These are phyloP conservation scores for Pelargonium citronellum DNA, from an alignment of 441 rosid genomes.

Conservation along the genomic window DNA sequence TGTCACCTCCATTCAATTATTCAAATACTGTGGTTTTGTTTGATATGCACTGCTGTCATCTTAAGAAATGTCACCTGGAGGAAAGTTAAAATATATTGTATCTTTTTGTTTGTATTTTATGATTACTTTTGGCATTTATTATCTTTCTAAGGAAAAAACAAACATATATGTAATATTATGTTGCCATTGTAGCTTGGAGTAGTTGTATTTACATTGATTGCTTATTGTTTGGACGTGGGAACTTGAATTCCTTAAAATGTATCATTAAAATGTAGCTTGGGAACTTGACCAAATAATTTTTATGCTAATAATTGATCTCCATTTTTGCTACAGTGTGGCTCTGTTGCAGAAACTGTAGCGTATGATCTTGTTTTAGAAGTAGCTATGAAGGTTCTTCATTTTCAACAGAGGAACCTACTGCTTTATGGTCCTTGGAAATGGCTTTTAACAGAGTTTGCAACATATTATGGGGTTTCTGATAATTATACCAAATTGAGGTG, in stretches of 20 bases:
- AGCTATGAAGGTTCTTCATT: constrained; percentile 80
- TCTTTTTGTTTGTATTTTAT: neutral
- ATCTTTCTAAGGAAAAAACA: neutral
- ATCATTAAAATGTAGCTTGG: neutral
- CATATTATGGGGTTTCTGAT: constrained; percentile 91
- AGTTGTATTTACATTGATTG: neutral
- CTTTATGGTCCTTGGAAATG: constrained; percentile 93
- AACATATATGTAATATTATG: neutral
- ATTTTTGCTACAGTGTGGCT: constrained; percentile 60
- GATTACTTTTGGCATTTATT: neutral
- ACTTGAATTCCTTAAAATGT: neutral
- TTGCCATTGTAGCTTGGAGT: neutral
- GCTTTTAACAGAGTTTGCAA: constrained; percentile 86
- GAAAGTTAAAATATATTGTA: neutral
- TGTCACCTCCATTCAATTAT: neutral
- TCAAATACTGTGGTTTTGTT: neutral
- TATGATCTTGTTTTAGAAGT: constrained; percentile 88
- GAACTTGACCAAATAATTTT: constrained; percentile 10
- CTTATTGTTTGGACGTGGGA: constrained; percentile 5
- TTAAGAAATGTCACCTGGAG: neutral
- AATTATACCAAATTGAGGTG: constrained; percentile 88
- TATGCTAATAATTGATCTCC: constrained; percentile 24
- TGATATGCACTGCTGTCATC: neutral
- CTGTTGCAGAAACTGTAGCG: constrained; percentile 97
- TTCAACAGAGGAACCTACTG: constrained; percentile 82